Base-by-base conservation (phyloP, 2,329 filamentous ascomycete genomes). In the Didymosphaeria variabile region DNA sequence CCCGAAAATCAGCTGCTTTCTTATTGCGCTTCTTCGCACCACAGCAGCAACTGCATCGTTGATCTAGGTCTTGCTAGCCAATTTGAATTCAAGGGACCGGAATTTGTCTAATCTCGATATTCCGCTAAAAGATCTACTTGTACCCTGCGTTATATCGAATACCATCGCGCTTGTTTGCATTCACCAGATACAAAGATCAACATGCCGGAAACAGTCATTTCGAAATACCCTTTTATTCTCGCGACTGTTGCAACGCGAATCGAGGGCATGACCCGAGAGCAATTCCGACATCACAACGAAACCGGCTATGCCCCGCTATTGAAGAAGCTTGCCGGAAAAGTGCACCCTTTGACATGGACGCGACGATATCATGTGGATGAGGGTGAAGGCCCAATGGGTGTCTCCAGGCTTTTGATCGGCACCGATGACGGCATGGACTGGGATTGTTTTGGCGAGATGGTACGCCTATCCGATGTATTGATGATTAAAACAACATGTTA, bases 381-480 rank as follows among this genome's bases (percentile, higher is more conserved):
- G 0, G 59, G 57, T 12, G 65, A 68, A 31, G 54, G 59, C 1
- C 66, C 66, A 0, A 58, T 38, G 9, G 66, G 66, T 1, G 26
- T 68, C 13, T 36, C 65, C 2, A 62, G 54, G 23, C 46, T 63
- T 2, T 57, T 66, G 21, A 53, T 68, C 17, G 65, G 65, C 12
- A 49, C 29, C 5, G 55, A 62, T 31, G 65, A 63, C 6, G 58
- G 56, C n/a, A 42, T 68, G 23, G 66, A 67, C n/a, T 68, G 65
- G 65, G 66, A 68, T 32, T 67, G 65, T 21, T 66, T 64, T 21
- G 61, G 66, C 23, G 61, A 62, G 13, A 68, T 68, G 66, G 58
- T 62, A 12, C 31, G 34, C 42, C 6, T 12, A n/a, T 6, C 26
- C 26, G 17, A 21, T 19, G 8, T 8, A n/a, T 40, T 12, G 19